Evolutionary conservation across 192 early-diverging fungal genomes (phyloP).

Genomic region (Entomortierella chlamydospora): DNA sequence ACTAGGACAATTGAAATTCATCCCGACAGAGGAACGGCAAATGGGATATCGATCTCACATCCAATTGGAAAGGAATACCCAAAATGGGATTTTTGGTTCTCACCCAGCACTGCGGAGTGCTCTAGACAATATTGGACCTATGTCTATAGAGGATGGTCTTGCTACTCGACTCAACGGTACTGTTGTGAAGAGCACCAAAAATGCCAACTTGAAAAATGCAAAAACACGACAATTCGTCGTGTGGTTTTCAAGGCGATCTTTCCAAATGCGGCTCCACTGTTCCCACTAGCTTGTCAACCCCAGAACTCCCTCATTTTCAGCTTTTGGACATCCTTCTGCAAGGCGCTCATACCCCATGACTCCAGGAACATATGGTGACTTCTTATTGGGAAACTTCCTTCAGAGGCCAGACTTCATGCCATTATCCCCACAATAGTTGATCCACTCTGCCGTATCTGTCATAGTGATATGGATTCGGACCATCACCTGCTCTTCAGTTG

Average conservation of each 20-base stretch:
- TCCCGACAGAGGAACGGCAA: not conserved
- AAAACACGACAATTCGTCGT: not conserved
- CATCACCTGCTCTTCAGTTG: not conserved
- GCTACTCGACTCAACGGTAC: not conserved
- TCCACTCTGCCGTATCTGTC: not conserved
- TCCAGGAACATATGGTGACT: not conserved
- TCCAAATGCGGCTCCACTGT: not conserved
- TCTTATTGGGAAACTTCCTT: not conserved
- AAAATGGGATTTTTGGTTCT: not conserved
- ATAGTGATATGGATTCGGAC: not conserved
- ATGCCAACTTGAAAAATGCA: not conserved
- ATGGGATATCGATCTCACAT: not conserved
- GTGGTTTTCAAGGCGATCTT: not conserved
- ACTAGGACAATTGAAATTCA: not conserved
- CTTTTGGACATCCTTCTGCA: not conserved
- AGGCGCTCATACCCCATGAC: not conserved
- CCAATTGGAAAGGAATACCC: not conserved
- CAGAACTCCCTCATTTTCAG: not conserved
- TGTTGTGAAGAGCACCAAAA: not conserved
- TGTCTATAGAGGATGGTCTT: not conserved
- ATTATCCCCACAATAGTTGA: not conserved
- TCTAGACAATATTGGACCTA: not conserved
- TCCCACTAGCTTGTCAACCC: not conserved
- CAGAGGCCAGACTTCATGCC: not conserved
- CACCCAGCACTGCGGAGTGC: constrained; percentile 1